Percentiles rank a stretch among this genome's conserved stretches.
Evolutionary conservation across 1,139 yeast species (phyloP).

Genomic region (Taphrina populina): DNA sequence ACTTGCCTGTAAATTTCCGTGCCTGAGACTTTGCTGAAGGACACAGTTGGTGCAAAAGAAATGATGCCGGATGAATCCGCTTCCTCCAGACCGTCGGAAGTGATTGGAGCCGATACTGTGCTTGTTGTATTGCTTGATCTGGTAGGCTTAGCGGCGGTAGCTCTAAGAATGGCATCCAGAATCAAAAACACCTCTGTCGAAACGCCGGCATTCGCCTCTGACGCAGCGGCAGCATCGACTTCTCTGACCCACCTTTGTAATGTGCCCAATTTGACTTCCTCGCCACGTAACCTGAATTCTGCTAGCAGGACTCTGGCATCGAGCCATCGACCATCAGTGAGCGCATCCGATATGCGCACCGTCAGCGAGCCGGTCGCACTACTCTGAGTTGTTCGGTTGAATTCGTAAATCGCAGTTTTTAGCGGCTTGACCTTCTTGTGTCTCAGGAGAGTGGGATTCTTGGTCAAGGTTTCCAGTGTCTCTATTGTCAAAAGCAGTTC

Average conservation of each 20-base stretch:
- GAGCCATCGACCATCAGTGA: slow-evolving; percentile 26
- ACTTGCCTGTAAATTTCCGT: slow-evolving; percentile 3
- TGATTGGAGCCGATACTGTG: not conserved
- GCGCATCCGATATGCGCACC: slow-evolving; percentile 24
- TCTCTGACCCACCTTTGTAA: slow-evolving; percentile 32
- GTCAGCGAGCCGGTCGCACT: slow-evolving; percentile 19
- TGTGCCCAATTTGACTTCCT: slow-evolving; percentile 25
- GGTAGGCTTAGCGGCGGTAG: not conserved
- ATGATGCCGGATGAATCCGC: slow-evolving; percentile 10
- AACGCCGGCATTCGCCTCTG: slow-evolving; percentile 5
- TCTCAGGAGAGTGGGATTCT: slow-evolving; percentile 4
- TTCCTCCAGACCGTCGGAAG: slow-evolving; percentile 9
- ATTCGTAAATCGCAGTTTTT: slow-evolving; percentile 19
- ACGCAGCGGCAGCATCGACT: slow-evolving; percentile 30
- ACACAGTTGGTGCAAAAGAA: slow-evolving; percentile 9
- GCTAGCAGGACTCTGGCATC: slow-evolving; percentile 31
- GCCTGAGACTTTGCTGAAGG: slow-evolving; percentile 11
- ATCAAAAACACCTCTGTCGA: slow-evolving; percentile 22
- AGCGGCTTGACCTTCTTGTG: slow-evolving; percentile 18
- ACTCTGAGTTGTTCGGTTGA: slow-evolving; percentile 7
- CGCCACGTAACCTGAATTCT: slow-evolving; percentile 27
- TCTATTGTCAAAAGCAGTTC: slow-evolving; percentile 24
- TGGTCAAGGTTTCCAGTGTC: slow-evolving; percentile 21
- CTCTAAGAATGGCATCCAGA: slow-evolving; percentile 28
- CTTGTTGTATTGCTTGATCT: not conserved